A percentile compares a stretch with the other conserved stretches of the same genome.
These are phyloP conservation scores for Begonia peltatifolia DNA, from an alignment of 306 rosid genomes.

Conservation along the genomic window DNA sequence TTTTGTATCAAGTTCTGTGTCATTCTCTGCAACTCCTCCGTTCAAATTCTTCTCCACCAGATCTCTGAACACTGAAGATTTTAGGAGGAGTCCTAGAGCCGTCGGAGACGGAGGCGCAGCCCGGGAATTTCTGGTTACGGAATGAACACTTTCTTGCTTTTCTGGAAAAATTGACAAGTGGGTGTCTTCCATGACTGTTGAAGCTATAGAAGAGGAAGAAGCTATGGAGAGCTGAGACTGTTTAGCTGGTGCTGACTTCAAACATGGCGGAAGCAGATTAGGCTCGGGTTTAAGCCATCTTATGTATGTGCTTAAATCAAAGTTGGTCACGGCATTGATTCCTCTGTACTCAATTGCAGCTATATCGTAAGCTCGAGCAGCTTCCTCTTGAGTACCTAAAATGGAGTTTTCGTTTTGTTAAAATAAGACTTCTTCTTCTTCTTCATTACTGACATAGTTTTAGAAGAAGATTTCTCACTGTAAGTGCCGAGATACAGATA, in stretches of 20 bases:
- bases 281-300: conserved; percentile 30
- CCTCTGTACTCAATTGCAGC: conserved; percentile 41
- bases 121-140: conserved; percentile 21
- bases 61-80: conserved; percentile 58
- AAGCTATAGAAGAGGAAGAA: neutral
- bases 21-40: conserved; percentile 24
- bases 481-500: conserved; percentile 37
- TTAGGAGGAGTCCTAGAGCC: conserved; percentile 66
- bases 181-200: conserved; percentile 5
- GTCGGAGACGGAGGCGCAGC: conserved; percentile 44
- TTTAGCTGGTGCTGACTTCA: conserved; percentile 5
- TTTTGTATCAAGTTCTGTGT: conserved; percentile 14
- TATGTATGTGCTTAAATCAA: conserved; percentile 33
- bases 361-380: conserved; percentile 35
- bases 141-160: conserved; percentile 16
- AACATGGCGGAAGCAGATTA: conserved; percentile 20
- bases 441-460: too few species aligned
- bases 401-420: neutral
- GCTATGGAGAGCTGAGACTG: neutral
- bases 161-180: neutral
- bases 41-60: conserved; percentile 44
- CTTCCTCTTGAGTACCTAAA: conserved; percentile 40
- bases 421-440: neutral
- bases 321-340: conserved; percentile 32
- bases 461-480: conserved; percentile 11